Conservation (phyloP, 176 grass and related monocot genomes). For the Guadua angustifolia region DNA sequence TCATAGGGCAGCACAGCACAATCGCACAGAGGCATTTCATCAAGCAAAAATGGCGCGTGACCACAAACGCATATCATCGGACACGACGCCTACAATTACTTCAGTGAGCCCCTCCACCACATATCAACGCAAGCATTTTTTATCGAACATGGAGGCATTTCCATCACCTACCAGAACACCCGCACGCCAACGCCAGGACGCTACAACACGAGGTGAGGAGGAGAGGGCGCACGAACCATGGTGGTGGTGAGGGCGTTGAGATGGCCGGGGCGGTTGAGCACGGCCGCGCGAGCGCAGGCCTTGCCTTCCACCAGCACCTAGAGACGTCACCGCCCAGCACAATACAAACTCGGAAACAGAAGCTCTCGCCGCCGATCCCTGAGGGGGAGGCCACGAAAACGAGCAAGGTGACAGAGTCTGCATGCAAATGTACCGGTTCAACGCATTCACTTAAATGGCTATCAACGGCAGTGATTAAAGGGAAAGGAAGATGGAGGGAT, state of each 20-base stretch:
- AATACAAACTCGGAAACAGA: conserved; percentile 2
- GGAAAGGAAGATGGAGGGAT: no score
- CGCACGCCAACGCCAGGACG: not conserved
- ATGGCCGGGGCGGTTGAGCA: conserved; percentile 74
- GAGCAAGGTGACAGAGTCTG: no score
- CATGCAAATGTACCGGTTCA: no score
- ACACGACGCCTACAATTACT: not conserved
- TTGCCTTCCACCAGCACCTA: conserved; percentile 92
- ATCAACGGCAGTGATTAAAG: no score
- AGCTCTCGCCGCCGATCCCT: conserved; percentile 9
- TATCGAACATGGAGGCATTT: not conserved
- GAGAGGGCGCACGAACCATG: conserved; percentile 53
- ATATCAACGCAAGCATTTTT: conserved; percentile 9
- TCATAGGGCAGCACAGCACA: not conserved
- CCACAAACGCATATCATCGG: conserved; percentile 7
- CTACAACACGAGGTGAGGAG: not conserved
- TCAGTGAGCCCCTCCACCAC: not conserved
- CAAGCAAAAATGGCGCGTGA: not conserved
- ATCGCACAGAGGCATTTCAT: not conserved
- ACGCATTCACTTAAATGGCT: no score
- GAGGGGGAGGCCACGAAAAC: conserved; percentile 3
- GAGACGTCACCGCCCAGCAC: not conserved
- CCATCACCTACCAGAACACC: not conserved
- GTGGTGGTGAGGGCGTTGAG: conserved; percentile 79
- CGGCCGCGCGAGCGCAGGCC: conserved; percentile 65